A percentile compares a stretch with the other conserved stretches of the same genome.
phyloP scores from a whole-genome alignment of 495 filamentous ascomycete genomes.

The Aspergillus conjunctus region DNA sequence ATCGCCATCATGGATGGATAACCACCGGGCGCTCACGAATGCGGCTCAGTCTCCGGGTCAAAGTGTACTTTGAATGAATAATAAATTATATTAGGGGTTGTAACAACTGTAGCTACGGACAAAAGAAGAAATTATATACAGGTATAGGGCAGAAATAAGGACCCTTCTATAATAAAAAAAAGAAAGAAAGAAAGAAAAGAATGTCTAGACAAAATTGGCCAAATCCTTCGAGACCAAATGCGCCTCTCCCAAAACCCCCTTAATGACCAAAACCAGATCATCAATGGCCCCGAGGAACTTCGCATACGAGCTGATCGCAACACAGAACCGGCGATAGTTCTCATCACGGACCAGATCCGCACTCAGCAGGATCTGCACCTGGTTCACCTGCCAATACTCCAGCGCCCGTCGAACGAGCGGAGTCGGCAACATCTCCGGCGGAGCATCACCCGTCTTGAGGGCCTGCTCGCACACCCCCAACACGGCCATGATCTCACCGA shows the following conservation, averaged over 20 bases:
- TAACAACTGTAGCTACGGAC: neutral
- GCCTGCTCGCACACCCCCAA: slow-evolving; percentile 43
- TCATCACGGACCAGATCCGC: slow-evolving; percentile 39
- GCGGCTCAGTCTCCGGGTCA: too few relatives aligned
- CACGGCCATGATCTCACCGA: slow-evolving; percentile 49
- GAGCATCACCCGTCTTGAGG: slow-evolving; percentile 44
- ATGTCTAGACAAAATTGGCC: neutral
- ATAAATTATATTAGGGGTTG: too few relatives aligned
- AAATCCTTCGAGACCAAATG: slow-evolving; percentile 36
- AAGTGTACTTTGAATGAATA: too few relatives aligned
- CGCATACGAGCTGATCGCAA: slow-evolving; percentile 41
- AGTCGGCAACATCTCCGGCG: slow-evolving; percentile 46
- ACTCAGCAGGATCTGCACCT: slow-evolving; percentile 25
- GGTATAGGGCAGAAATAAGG: neutral
- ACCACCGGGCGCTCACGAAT: too few relatives aligned
- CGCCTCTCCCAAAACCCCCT: slow-evolving; percentile 45
- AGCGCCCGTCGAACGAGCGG: slow-evolving; percentile 40
- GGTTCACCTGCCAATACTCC: slow-evolving; percentile 32
- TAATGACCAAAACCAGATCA: slow-evolving; percentile 46
- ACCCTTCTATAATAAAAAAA: neutral
- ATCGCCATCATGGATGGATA: too few relatives aligned
- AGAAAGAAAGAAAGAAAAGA: neutral
- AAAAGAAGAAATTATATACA: neutral
- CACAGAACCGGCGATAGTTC: slow-evolving; percentile 44
- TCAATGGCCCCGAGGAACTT: slow-evolving; percentile 41